Base-by-base conservation (phyloP, 805 yeast species). In the Kurtzmaniella fragi region DNA sequence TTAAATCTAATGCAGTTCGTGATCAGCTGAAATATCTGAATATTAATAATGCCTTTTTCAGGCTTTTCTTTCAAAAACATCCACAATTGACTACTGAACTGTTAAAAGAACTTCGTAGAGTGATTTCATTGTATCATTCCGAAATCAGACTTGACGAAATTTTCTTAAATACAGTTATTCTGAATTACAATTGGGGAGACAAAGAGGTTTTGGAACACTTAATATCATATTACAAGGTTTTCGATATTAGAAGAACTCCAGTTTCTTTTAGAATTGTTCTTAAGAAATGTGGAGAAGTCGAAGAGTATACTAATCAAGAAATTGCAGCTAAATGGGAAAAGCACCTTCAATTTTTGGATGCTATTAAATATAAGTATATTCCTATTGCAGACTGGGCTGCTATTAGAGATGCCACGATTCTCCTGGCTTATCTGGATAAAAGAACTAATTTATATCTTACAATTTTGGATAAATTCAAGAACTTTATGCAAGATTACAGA, bases 361-460 rank as follows among this genome's bases (percentile, higher is more conserved):
- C 72, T 27, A 71, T 68, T 37, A 78, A 79, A 9, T 77, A 75
- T 60, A 62, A 59, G 30, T 82, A 80, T 54, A 80, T 84, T 48
- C 89, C 91, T 5, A 80, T 78, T 56, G 91, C 93, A 9, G 91
- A 84, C 61, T 84, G 91, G 91, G 82, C 86, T 30, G 84, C 91
- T 2, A 59, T 85, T 42, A 77, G 90, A 64, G 89, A 82, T 57
- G 86, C 91, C 15, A 84, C 93, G 5, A 67, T 78, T 32, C 62
- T 64, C 42, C 70, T 81, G 3, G 56, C 54, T 17, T 62, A 57
- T 35, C 46, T 54, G 29, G 58, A 67, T 14, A 72, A 69, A 30
- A 70, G 87, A 58, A 69, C 71, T 44, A 64, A 69, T 28, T 59
- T 80, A 20, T 81, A 79, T 56, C 70, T 77, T 57, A 66, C 74